Conservation (phyloP, 176 grass and related monocot species). For the Triticum timopheevii region DNA sequence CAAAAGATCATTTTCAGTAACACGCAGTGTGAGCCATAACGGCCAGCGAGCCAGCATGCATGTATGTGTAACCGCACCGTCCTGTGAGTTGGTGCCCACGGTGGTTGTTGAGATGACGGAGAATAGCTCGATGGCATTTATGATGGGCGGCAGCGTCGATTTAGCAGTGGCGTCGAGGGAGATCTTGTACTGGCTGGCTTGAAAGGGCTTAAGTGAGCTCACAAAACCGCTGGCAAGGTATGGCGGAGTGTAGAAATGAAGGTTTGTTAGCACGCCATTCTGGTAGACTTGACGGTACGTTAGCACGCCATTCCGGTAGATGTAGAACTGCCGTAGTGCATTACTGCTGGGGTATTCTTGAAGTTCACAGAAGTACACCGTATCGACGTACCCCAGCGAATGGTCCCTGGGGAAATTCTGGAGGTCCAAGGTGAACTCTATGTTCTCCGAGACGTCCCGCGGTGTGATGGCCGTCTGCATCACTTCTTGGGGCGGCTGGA, state of each 20-base stretch:
- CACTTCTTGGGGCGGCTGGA: conserved; percentile 36
- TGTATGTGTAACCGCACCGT: conserved; percentile 29
- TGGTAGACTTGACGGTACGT: too few relatives aligned
- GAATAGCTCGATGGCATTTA: conserved; percentile 59
- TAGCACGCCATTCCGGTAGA: too few relatives aligned
- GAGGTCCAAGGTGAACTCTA: too few relatives aligned
- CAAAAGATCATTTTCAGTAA: neutral
- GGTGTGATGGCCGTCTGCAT: conserved; percentile 54
- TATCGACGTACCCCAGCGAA: neutral
- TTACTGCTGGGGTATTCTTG: too few relatives aligned
- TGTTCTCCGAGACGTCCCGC: too few relatives aligned
- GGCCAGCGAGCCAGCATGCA: neutral
- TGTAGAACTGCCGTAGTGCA: too few relatives aligned
- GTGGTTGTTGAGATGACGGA: conserved; percentile 19
- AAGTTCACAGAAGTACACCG: conserved; percentile 24
- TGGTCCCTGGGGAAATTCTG: too few relatives aligned
- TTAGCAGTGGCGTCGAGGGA: conserved; percentile 39
- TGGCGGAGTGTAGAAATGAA: neutral
- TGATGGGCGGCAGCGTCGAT: conserved; percentile 52
- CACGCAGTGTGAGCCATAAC: too few relatives aligned
- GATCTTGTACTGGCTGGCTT: conserved; percentile 4
- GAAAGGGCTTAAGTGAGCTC: neutral
- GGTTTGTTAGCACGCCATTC: too few relatives aligned
- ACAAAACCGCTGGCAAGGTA: neutral
- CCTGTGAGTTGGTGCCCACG: conserved; percentile 30